Percentiles rank a stretch among this genome's conserved stretches.
These are phyloP conservation scores for Eimeria acervulina DNA, from an alignment of 169 alveolate genomes.

Conservation along the genomic window DNA sequence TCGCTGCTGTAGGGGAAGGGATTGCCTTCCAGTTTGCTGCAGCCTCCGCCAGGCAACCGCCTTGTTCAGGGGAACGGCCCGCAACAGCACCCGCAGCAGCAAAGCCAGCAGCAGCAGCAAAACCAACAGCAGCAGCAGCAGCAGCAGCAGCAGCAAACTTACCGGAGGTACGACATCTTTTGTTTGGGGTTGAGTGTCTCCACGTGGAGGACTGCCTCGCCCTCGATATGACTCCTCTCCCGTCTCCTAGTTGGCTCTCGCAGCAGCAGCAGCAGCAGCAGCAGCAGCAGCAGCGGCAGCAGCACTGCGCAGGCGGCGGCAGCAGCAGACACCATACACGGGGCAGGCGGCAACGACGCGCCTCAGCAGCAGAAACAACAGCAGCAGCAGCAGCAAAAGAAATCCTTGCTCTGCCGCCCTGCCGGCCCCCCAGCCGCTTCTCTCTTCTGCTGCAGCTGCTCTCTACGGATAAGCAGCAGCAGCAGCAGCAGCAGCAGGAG, in stretches of 20 bases:
- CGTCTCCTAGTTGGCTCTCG: slow-evolving; percentile 2
- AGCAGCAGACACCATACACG: neutral
- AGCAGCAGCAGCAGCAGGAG: slow-evolving; percentile 64
- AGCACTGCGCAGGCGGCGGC: slow-evolving; percentile 1
- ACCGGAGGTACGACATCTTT: neutral
- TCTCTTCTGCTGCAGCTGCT: slow-evolving; percentile 63
- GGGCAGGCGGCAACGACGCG: neutral
- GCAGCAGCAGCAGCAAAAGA: slow-evolving; percentile 61
- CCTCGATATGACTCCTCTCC: neutral
- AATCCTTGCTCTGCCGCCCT: slow-evolving; percentile 44
- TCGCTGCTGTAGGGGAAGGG: slow-evolving; percentile 36
- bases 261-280: slow-evolving; percentile 66
- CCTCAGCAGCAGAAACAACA: slow-evolving; percentile 37
- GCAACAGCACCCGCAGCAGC: neutral
- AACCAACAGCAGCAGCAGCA: neutral
- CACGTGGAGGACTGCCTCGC: slow-evolving; percentile 41
- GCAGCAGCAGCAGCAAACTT: slow-evolving; percentile 22
- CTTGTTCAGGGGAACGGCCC: neutral
- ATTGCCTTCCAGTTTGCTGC: slow-evolving; percentile 30
- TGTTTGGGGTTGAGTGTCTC: neutral
- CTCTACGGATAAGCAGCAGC: slow-evolving; percentile 10
- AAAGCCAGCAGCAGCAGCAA: neutral
- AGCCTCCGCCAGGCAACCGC: neutral
- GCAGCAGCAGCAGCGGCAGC: slow-evolving; percentile 42
- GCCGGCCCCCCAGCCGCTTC: slow-evolving; percentile 72